These are phyloP conservation scores for Myxozyma kluyveri DNA, from an alignment of 805 yeast species.

Conservation along the genomic window DNA sequence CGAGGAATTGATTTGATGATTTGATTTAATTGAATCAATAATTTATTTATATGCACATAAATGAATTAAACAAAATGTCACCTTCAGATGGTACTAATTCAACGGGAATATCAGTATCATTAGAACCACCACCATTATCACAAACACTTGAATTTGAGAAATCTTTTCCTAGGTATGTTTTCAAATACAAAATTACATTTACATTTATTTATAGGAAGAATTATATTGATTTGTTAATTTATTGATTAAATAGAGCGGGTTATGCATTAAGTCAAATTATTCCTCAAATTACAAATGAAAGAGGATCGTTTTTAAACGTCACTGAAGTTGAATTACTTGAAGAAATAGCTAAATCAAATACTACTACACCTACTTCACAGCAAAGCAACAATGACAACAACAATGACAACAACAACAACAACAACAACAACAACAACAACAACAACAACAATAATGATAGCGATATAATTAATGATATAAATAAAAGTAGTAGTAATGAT, in stretches of 20 bases:
- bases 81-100: no score
- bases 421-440: slow-evolving; percentile 7
- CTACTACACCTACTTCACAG: neutral
- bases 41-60: no score
- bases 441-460: slow-evolving; percentile 21
- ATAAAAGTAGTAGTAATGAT: neutral
- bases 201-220: neutral
- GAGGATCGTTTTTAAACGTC: slow-evolving; percentile 57
- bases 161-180: neutral
- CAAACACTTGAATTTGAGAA: neutral
- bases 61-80: no score
- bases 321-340: slow-evolving; percentile 54
- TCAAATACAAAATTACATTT: no score
- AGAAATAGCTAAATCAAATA: slow-evolving; percentile 41
- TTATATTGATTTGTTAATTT: no score
- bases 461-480: slow-evolving; percentile 12
- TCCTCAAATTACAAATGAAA: slow-evolving; percentile 56
- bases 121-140: neutral
- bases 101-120: neutral
- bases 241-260: neutral
- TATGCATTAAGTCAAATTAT: slow-evolving; percentile 43
- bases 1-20: no score
- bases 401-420: neutral
- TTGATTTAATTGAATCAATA: no score
- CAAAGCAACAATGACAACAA: neutral